phyloP scores from a whole-genome alignment of 805 yeast genomes.

The Geotrichum ghanense region DNA sequence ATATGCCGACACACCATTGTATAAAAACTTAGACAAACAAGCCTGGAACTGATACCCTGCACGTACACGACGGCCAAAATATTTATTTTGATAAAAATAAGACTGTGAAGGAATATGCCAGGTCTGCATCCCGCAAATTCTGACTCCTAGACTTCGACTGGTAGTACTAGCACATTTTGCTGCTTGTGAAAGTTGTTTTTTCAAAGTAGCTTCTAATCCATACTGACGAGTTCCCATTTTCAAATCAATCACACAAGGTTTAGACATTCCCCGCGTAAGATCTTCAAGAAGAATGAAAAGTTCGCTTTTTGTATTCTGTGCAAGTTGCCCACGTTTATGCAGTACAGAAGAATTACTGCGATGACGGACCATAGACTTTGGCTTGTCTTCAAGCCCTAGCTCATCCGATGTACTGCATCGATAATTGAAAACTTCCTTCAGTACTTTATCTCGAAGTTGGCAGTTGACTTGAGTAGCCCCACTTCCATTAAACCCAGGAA shows the following conservation, averaged over 20 bases:
- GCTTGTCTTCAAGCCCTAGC: neutral
- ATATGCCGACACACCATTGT: slow-evolving; percentile 52
- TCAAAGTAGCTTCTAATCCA: slow-evolving; percentile 76
- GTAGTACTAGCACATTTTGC: slow-evolving; percentile 76
- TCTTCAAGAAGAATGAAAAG: slow-evolving; percentile 84
- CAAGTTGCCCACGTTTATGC: slow-evolving; percentile 6
- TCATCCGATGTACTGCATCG: neutral
- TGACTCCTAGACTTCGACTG: slow-evolving; percentile 68
- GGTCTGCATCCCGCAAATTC: slow-evolving; percentile 92
- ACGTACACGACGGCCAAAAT: slow-evolving; percentile 71
- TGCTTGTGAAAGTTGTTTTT: slow-evolving; percentile 70
- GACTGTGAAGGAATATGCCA: slow-evolving; percentile 40
- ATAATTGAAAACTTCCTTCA: slow-evolving; percentile 44
- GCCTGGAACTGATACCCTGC: slow-evolving; percentile 70
- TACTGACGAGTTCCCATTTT: slow-evolving; percentile 99
- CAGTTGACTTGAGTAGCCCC: slow-evolving; percentile 63
- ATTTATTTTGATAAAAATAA: slow-evolving; percentile 73
- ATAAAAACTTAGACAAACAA: slow-evolving; percentile 62
- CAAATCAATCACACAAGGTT: slow-evolving; percentile 86
- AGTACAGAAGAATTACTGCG: slow-evolving; percentile 19
- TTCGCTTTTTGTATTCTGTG: slow-evolving; percentile 43
- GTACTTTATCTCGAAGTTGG: slow-evolving; percentile 55
- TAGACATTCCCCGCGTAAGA: slow-evolving; percentile 66
- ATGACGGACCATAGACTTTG: neutral
- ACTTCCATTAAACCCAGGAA: slow-evolving; percentile 36